Evolutionary conservation across 225 moss, liverwort and hornwort species (phyloP).

Genomic region (Pseudoscleropodium purum): DNA sequence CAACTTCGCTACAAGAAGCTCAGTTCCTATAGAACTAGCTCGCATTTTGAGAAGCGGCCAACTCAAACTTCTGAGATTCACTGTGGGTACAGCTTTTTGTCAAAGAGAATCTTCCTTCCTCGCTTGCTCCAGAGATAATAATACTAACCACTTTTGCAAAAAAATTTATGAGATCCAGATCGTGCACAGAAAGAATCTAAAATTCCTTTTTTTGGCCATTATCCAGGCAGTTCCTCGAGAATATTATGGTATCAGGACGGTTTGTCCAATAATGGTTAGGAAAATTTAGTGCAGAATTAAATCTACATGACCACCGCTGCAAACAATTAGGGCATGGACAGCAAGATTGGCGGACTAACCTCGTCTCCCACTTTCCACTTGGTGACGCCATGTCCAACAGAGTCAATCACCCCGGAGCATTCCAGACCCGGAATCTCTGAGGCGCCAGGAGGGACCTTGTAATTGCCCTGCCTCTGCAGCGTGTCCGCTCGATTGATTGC

Average conservation of each 20-base stretch:
- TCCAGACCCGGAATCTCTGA: constrained; percentile 64
- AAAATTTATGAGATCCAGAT: not conserved
- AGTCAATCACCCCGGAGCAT: constrained; percentile 65
- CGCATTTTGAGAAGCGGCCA: not conserved
- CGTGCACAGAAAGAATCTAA: not conserved
- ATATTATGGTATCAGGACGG: not conserved
- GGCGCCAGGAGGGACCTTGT: constrained; percentile 40
- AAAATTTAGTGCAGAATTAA: not conserved
- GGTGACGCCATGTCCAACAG: constrained; percentile 51
- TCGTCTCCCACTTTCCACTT: constrained; percentile 85
- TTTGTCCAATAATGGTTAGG: not conserved
- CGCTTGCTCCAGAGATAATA: not conserved
- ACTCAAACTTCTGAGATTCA: not conserved
- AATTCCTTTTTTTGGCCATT: not conserved
- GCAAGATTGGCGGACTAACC: constrained; percentile 5
- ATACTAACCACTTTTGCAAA: not conserved
- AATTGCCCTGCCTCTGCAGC: constrained; percentile 45
- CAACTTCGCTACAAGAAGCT: not conserved
- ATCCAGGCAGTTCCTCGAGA: not conserved
- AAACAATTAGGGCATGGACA: not conserved
- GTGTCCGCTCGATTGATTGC: constrained; percentile 68
- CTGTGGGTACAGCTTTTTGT: not conserved
- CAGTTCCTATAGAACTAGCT: not conserved
- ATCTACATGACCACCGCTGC: not conserved
- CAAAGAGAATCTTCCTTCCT: not conserved